These are phyloP conservation scores for Mortierella polycephala DNA, from an alignment of 371 early-diverging fungal genomes.

Conservation along the genomic window DNA sequence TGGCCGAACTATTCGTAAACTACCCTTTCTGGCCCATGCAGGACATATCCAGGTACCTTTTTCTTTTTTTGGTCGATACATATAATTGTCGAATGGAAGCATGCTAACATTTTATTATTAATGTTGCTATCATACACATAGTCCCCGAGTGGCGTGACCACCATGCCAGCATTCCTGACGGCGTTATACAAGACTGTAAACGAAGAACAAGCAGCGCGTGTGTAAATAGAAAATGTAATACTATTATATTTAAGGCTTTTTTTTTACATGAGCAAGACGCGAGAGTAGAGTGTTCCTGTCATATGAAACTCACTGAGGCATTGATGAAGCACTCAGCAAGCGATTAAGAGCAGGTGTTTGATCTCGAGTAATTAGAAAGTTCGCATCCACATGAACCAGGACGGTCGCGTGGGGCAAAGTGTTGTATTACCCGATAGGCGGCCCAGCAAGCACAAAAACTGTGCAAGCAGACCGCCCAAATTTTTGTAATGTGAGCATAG, in stretches of 20 bases:
- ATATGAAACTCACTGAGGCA: conserved; percentile 56
- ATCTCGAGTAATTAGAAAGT: conserved; percentile 53
- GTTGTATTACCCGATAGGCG: conserved; percentile 44
- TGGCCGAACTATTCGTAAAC: conserved; percentile 59
- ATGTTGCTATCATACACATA: no score
- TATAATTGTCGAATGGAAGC: background rate
- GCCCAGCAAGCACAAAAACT: conserved; percentile 52
- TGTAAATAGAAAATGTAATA: no score
- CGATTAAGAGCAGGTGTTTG: conserved; percentile 53
- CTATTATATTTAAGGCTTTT: no score
- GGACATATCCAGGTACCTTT: conserved; percentile 22
- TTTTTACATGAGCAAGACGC: conserved; percentile 1
- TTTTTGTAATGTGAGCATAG: no score
- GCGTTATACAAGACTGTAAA: conserved; percentile 6
- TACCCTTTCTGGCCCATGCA: conserved; percentile 62
- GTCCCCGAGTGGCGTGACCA: conserved; percentile 9
- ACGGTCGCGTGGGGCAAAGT: conserved; percentile 52
- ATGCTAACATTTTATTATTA: no score
- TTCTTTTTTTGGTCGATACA: background rate
- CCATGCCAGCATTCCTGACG: conserved; percentile 4
- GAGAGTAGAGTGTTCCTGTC: conserved; percentile 34
- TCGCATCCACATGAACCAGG: conserved; percentile 48
- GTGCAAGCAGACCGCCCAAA: conserved; percentile 35
- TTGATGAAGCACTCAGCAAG: conserved; percentile 49
- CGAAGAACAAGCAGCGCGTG: conserved; percentile 1